phyloP scores from a whole-genome alignment of 129 eudicot species.

The Tagetes patula region DNA sequence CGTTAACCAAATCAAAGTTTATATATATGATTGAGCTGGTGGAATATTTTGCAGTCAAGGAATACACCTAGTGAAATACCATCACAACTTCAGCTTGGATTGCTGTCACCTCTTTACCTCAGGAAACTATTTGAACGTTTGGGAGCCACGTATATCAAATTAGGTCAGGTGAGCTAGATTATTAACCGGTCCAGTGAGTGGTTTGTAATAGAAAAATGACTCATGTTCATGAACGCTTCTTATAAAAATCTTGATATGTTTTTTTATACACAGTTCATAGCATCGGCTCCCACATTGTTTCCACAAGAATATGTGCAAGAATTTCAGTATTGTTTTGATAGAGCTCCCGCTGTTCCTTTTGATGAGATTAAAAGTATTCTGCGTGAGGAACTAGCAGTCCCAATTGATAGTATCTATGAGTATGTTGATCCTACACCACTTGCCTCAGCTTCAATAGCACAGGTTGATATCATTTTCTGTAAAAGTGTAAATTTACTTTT shows the following conservation, averaged over 20 bases:
- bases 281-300: slow-evolving; percentile 95
- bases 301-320: slow-evolving; percentile 92
- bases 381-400: slow-evolving; percentile 68
- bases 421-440: slow-evolving; percentile 89
- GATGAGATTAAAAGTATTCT: slow-evolving; percentile 73
- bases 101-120: slow-evolving; percentile 80
- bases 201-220: not conserved
- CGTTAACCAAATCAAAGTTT: not conserved
- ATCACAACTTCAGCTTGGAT: slow-evolving; percentile 82
- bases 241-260: slow-evolving; percentile 15
- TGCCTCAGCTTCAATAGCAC: slow-evolving; percentile 98
- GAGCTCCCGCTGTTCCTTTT: slow-evolving; percentile 87
- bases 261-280: slow-evolving; percentile 67
- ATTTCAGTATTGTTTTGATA: slow-evolving; percentile 90
- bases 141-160: slow-evolving; percentile 94
- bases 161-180: slow-evolving; percentile 81
- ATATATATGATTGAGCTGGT: slow-evolving; percentile 17
- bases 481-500: not conserved
- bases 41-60: slow-evolving; percentile 49
- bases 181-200: not conserved
- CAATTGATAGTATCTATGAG: slow-evolving; percentile 80
- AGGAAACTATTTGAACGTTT: slow-evolving; percentile 89
- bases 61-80: slow-evolving; percentile 58
- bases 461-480: slow-evolving; percentile 42
- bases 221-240: not conserved